A percentile compares a stretch with the other conserved stretches of the same genome.
Evolutionary conservation across 192 early-diverging fungal genomes (phyloP).

Genomic region (Paraglomus brasilianum): DNA sequence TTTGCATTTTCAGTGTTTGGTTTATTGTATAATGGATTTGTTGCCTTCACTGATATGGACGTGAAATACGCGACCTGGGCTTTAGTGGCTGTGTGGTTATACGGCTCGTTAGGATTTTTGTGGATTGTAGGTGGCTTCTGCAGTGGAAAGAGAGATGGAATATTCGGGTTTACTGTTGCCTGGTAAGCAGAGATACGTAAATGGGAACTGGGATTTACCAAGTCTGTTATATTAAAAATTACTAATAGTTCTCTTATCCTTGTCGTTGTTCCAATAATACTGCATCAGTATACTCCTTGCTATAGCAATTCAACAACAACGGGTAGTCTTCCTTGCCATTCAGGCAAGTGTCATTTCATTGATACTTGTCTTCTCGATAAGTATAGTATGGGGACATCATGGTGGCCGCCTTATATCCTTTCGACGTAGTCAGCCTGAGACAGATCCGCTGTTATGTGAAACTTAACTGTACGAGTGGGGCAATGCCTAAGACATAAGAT

Average conservation of each 20-base stretch:
- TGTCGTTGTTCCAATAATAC: not conserved
- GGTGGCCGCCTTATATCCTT: no score
- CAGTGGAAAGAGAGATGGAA: slow-evolving; percentile 24
- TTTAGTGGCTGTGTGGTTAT: not conserved
- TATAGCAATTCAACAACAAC: slow-evolving; percentile 9
- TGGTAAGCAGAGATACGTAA: slow-evolving; percentile 22
- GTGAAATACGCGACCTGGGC: not conserved
- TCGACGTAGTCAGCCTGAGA: no score
- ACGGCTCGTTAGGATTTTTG: slow-evolving; percentile 1
- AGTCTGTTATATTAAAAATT: not conserved
- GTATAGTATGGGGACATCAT: no score
- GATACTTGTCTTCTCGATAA: no score
- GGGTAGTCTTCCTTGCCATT: not conserved
- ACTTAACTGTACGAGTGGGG: no score
- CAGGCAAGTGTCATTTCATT: no score
- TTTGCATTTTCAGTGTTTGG: not conserved
- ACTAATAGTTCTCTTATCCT: not conserved
- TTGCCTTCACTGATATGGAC: slow-evolving; percentile 17
- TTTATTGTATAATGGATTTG: slow-evolving; percentile 17
- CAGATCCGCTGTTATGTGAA: no score
- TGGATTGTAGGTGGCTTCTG: slow-evolving; percentile 11
- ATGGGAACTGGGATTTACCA: no score
- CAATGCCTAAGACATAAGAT: no score
- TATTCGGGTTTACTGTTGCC: slow-evolving; percentile 23
- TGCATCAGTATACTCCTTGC: slow-evolving; percentile 3